Evolutionary conservation across 73 alveolate species (phyloP).

Genomic region (Tetrahymena thermophila): DNA sequence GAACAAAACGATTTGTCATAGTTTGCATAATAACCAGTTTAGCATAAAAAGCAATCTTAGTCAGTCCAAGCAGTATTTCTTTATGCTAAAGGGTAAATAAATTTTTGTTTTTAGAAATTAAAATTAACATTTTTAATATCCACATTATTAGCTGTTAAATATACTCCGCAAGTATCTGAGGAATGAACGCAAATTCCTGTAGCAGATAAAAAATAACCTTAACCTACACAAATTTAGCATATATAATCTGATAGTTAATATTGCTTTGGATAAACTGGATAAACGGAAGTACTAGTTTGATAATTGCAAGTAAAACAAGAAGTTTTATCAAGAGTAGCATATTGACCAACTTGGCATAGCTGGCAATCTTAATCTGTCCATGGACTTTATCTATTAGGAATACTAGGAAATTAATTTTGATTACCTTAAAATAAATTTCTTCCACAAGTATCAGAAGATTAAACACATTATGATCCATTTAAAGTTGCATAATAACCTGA

Average conservation of each 20-base stretch:
- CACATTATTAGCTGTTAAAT: too few species aligned
- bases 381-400: neutral
- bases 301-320: neutral
- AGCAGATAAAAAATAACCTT: neutral
- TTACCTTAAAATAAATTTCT: too few species aligned
- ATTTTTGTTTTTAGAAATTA: too few species aligned
- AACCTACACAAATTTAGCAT: neutral
- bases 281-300: too few species aligned
- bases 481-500: neutral
- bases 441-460: neutral
- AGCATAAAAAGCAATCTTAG: neutral
- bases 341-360: neutral
- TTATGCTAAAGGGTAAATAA: neutral
- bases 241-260: neutral
- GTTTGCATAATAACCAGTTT: neutral
- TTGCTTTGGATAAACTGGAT: too few species aligned
- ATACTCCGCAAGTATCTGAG: neutral
- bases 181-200: neutral
- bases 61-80: neutral
- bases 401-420: too few species aligned
- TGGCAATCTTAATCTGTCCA: neutral
- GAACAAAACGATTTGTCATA: neutral
- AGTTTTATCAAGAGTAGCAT: neutral
- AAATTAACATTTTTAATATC: too few species aligned
- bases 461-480: neutral